Evolutionary conservation across 805 yeast species (phyloP), one percentile per base, ranked within the genome.

Genomic region (Metschnikowia picachoensis): DNA sequence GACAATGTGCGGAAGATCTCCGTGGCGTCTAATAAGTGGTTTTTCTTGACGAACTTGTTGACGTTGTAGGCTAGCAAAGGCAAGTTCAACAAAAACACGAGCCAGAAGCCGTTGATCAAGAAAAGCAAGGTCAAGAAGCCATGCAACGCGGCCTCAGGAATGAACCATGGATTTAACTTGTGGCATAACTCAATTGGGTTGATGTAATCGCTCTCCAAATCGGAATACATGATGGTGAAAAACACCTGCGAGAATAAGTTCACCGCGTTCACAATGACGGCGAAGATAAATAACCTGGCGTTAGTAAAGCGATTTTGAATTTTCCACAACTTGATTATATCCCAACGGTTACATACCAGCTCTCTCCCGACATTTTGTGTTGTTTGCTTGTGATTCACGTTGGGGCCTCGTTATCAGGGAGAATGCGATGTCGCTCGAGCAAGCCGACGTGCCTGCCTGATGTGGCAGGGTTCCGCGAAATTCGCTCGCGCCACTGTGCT

Each of bases 161-260:
- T 74, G 58, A 92, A 83, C 71, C 87, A 83, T 58, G 85, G 83
- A 76, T 94, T 94, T 64, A 94, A 80, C 61, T 87, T 85, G 72
- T 88, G 88, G 73, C 99, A 94, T 59, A 94, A 77, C 70, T 92
- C 98, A 65, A 92, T 89, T 47, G 98, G 98, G 68, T 92, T 94
- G 72, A 92, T 91, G 76, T 92, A 94, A 68, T 94, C 99, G 62
- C 91, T 83, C 69, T 88, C 98, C 67, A 91, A 77, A 70, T 91
- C 98, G 55, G 95, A 87, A 74, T 87, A 92, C 85, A 90, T 83
- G 69, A 91, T 90, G 41, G 97, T 89, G 78, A 91, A 91, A 68
- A 87, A 94, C 46, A 91, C 97, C 73, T 91, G 97, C 34, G 87
- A 75, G 64, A 92, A 90, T 70, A 92, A 76, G 76, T 87, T 89